These are phyloP conservation scores for Neotropicomus parvogracilis DNA, from an alignment of 1,284 basidiomycete species.

Conservation along the genomic window DNA sequence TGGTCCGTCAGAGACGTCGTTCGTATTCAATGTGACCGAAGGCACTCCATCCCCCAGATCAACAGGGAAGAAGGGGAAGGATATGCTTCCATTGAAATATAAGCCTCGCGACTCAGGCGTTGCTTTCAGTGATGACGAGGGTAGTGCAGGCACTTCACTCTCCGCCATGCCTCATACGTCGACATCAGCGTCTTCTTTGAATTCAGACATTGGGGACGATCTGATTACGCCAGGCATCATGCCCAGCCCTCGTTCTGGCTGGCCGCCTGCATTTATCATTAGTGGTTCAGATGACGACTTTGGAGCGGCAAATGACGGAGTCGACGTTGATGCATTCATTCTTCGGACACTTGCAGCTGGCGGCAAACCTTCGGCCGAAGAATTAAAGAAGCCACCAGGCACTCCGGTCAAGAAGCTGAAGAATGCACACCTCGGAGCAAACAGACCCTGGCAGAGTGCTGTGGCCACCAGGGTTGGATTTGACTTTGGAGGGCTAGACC, in stretches of 20 bases:
- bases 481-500: constrained; percentile 47
- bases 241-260: constrained; percentile 53
- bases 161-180: constrained; percentile 52
- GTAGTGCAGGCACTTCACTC: constrained; percentile 33
- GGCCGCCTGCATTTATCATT: constrained; percentile 53
- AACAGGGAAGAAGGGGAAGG: constrained; percentile 36
- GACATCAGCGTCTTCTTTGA: constrained; percentile 54
- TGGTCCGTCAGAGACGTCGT: constrained; percentile 45
- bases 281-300: constrained; percentile 40
- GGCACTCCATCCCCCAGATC: constrained; percentile 57
- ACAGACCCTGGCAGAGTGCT: constrained; percentile 75
- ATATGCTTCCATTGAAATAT: constrained; percentile 60
- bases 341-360: constrained; percentile 62
- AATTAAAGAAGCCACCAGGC: constrained; percentile 63
- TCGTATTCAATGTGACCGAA: constrained; percentile 52
- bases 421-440: constrained; percentile 52
- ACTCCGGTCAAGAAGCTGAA: constrained; percentile 76
- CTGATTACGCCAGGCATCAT: constrained; percentile 63
- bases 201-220: constrained; percentile 52
- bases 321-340: constrained; percentile 67
- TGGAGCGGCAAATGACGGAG: constrained; percentile 29
- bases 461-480: constrained; percentile 65
- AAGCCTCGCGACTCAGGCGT: constrained; percentile 67
- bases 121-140: constrained; percentile 59
- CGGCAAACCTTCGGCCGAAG: constrained; percentile 44